phyloP scores from a whole-genome alignment of 2,329 filamentous ascomycete genomes.

The Hypomyces rosellus region DNA sequence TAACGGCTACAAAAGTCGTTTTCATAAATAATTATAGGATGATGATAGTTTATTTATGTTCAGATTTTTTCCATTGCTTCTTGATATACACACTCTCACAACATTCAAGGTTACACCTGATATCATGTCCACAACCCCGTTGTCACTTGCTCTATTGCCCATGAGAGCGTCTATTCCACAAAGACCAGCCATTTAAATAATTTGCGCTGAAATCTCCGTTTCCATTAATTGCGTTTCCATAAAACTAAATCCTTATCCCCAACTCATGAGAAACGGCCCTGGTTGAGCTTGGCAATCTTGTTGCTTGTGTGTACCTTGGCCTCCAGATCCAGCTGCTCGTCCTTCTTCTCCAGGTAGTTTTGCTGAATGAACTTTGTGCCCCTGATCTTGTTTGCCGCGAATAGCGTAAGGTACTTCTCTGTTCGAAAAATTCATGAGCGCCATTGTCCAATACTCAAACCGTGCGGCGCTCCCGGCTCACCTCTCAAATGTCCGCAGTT shows the following conservation, averaged over 20 bases:
- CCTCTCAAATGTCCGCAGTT: slow-evolving; percentile 78
- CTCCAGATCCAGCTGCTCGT: slow-evolving; percentile 31
- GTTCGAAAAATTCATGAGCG: slow-evolving; percentile 14
- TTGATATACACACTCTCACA: slow-evolving; percentile 31
- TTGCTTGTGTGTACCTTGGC: slow-evolving; percentile 35
- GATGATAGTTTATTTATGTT: background rate
- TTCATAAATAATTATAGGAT: no score
- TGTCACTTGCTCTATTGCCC: slow-evolving; percentile 1
- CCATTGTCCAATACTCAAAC: no score
- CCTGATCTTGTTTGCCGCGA: slow-evolving; percentile 70
- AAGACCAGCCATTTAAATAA: background rate
- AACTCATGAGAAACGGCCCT: slow-evolving; percentile 26
- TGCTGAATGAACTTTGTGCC: slow-evolving; percentile 76
- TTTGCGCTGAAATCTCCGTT: background rate
- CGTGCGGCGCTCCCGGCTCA: slow-evolving; percentile 38
- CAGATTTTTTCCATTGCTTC: slow-evolving; percentile 21
- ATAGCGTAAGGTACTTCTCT: slow-evolving; percentile 75
- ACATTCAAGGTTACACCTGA: slow-evolving; percentile 17
- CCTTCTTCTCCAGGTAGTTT: slow-evolving; percentile 60
- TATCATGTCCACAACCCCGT: slow-evolving; percentile 4
- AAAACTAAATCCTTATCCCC: background rate
- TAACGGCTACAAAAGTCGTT: no score
- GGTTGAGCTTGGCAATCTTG: slow-evolving; percentile 34
- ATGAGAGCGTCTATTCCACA: background rate
- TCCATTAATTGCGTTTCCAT: background rate